Percentiles rank a stretch among this genome's conserved stretches.
Evolutionary conservation across 2,329 filamentous ascomycete species (phyloP).

Genomic region (Aspergillus tamarii): DNA sequence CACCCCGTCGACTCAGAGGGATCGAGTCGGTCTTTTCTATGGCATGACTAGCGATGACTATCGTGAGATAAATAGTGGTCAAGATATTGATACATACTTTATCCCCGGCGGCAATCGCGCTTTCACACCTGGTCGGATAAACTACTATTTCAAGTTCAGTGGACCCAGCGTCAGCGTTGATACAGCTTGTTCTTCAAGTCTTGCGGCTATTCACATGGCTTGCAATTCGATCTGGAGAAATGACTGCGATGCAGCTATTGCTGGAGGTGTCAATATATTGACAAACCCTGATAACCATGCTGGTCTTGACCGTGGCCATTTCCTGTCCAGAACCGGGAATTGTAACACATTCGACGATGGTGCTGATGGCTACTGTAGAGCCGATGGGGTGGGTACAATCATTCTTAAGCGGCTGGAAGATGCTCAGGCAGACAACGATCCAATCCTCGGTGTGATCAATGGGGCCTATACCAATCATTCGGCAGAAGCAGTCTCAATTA

Average conservation of each 20-base stretch:
- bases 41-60: conserved; percentile 77
- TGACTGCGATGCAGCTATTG: conserved; percentile 79
- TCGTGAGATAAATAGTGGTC: conserved; percentile 72
- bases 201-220: conserved; percentile 71
- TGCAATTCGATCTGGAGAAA: conserved; percentile 74
- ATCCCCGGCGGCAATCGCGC: conserved; percentile 66
- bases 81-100: conserved; percentile 72
- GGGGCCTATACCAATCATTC: conserved; percentile 80
- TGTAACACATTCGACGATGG: conserved; percentile 81
- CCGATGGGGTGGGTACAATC: conserved; percentile 73
- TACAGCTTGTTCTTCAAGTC: conserved; percentile 76
- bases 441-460: conserved; percentile 71
- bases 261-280: conserved; percentile 74
- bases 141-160: conserved; percentile 62
- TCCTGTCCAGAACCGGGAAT: conserved; percentile 69
- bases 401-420: conserved; percentile 80
- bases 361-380: conserved; percentile 82
- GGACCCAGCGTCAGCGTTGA: conserved; percentile 74
- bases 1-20: conserved; percentile 66
- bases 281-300: conserved; percentile 82
- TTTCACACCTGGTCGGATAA: conserved; percentile 34
- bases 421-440: conserved; percentile 73
- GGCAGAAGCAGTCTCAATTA: conserved; percentile 79
- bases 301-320: conserved; percentile 74
- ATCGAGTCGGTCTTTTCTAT: conserved; percentile 73